Evolutionary conservation across 768 basidiomycete species (phyloP).

Genomic region (Tylopilus balloui): DNA sequence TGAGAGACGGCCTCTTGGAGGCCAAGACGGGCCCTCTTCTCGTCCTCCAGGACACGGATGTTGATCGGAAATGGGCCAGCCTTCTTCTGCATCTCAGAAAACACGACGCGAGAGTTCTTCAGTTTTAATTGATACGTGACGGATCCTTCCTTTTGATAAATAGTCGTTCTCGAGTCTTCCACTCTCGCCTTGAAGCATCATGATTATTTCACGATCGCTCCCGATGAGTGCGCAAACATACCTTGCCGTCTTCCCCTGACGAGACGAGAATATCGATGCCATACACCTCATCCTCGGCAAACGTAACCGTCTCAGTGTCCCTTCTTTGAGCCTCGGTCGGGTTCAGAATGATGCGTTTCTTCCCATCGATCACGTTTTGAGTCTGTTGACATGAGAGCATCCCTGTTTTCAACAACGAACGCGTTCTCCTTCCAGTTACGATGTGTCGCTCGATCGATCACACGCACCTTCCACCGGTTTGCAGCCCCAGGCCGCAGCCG

Average conservation of each 20-base stretch:
- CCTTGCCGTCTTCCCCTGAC: slow-evolving; percentile 88
- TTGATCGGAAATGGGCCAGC: slow-evolving; percentile 98
- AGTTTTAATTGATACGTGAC: slow-evolving; percentile 96
- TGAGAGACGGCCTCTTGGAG: slow-evolving; percentile 96
- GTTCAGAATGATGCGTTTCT: slow-evolving; percentile 92
- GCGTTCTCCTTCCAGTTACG: neutral
- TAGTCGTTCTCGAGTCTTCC: slow-evolving; percentile 86
- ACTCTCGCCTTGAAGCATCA: slow-evolving; percentile 65
- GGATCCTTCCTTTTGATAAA: slow-evolving; percentile 84
- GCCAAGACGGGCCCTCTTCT: slow-evolving; percentile 93
- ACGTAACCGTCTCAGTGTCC: slow-evolving; percentile 79
- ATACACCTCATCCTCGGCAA: slow-evolving; percentile 92
- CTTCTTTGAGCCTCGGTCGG: slow-evolving; percentile 79
- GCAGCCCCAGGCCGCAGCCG: slow-evolving; percentile 71
- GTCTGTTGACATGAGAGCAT: slow-evolving; percentile 94
- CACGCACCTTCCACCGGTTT: slow-evolving; percentile 87
- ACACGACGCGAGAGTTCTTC: slow-evolving; percentile 95
- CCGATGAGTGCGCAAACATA: slow-evolving; percentile 24
- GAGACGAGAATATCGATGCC: slow-evolving; percentile 91
- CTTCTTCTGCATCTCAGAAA: slow-evolving; percentile 97
- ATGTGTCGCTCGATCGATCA: neutral
- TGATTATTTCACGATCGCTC: neutral
- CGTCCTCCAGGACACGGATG: slow-evolving; percentile 88
- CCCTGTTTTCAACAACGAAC: slow-evolving; percentile 42
- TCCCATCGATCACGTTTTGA: slow-evolving; percentile 93